A percentile compares a stretch with the other conserved stretches of the same genome.
Conservation (phyloP, 768 basidiomycete genomes). For the Cystofilobasidium ferigula region DNA sequence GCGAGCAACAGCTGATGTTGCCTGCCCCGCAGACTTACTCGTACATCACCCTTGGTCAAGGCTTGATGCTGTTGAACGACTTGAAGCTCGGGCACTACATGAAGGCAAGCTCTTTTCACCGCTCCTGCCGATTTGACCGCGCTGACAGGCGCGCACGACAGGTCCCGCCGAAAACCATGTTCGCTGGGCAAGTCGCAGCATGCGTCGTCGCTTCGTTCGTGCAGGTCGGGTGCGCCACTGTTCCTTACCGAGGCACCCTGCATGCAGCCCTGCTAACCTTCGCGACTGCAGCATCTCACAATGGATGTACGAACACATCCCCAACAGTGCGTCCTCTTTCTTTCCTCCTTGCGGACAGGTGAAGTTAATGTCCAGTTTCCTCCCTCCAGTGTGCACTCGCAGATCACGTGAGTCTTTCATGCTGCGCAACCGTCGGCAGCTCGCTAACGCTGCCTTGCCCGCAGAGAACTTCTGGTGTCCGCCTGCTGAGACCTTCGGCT, state of each 20-base stretch:
- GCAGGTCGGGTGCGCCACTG: conserved; percentile 8
- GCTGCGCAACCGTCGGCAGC: no score
- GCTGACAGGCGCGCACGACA: not conserved
- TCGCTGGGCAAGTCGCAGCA: conserved; percentile 5
- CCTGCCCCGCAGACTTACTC: conserved; percentile 11
- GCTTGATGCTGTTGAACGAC: conserved; percentile 18
- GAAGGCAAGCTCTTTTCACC: not conserved
- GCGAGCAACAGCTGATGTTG: not conserved
- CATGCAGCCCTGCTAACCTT: not conserved
- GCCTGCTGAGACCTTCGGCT: conserved; percentile 15
- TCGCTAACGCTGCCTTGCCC: not conserved
- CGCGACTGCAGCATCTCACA: not conserved
- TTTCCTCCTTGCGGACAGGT: no score
- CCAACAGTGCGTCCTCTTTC: not conserved
- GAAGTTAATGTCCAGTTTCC: not conserved
- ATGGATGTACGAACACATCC: conserved; percentile 20
- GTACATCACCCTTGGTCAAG: conserved; percentile 21
- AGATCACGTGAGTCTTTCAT: not conserved
- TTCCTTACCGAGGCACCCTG: not conserved
- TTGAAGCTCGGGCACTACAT: conserved; percentile 23
- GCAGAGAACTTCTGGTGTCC: conserved; percentile 21
- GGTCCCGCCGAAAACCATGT: conserved; percentile 22
- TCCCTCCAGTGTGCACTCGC: not conserved
- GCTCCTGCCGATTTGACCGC: not conserved
- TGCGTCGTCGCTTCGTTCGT: conserved; percentile 7